A percentile compares a stretch with the other conserved stretches of the same genome.
These are phyloP conservation scores for Corymbia calophylla DNA, from an alignment of 441 rosid species.

Conservation along the genomic window DNA sequence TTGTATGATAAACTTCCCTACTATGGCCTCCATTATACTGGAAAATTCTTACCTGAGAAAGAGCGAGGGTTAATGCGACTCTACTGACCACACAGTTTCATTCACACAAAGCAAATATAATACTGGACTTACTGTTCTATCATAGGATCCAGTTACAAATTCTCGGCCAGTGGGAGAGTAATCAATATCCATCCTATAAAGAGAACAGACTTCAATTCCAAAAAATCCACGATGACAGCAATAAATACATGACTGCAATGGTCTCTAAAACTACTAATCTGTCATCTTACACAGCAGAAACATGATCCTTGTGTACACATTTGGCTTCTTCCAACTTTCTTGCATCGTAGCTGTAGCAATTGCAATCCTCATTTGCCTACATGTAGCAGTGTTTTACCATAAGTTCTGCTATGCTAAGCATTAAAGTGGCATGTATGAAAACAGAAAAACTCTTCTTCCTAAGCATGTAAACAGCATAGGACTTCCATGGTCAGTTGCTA, in stretches of 20 bases:
- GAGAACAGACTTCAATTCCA: not conserved
- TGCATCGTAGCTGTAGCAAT: conserved; percentile 84
- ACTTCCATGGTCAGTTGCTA: not conserved
- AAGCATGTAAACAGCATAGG: not conserved
- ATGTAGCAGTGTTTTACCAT: not conserved
- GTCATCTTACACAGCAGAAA: conserved; percentile 88
- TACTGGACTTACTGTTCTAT: conserved; percentile 64
- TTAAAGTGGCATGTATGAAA: not conserved
- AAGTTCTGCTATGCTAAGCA: not conserved
- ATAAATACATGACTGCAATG: not conserved
- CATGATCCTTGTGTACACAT: conserved; percentile 96
- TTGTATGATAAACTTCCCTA: conserved; percentile 85
- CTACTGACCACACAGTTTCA: not conserved
- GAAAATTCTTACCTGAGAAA: conserved; percentile 72
- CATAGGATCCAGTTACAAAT: conserved; percentile 95
- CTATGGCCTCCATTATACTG: conserved; percentile 87
- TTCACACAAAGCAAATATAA: not conserved
- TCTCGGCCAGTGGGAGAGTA: conserved; percentile 97
- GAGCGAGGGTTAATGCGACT: not conserved
- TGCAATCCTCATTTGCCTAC: conserved; percentile 97
- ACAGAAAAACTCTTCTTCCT: not conserved
- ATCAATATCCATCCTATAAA: conserved; percentile 90
- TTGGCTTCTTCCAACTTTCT: conserved; percentile 84
- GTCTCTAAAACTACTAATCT: not conserved
- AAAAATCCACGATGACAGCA: not conserved